Evolutionary conservation across 2,329 filamentous ascomycete species (phyloP).

Genomic region (Trichophyton equinum): DNA sequence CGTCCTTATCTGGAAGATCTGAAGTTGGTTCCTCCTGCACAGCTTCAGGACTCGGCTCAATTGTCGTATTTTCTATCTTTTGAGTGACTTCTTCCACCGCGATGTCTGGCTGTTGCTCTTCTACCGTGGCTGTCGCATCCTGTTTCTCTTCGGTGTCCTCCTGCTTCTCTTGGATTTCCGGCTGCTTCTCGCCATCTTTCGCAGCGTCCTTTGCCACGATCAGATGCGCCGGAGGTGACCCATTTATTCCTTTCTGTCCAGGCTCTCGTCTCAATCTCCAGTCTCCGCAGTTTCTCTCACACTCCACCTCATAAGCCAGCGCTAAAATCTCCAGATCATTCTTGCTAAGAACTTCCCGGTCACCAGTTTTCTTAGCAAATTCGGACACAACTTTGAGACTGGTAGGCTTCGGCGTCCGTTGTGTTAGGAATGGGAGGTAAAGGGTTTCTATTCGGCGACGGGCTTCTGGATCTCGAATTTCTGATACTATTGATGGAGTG

Average conservation of each 20-base stretch:
- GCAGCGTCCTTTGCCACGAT: constrained; percentile 14
- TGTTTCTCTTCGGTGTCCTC: constrained; percentile 19
- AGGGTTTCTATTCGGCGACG: constrained; percentile 70
- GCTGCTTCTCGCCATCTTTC: constrained; percentile 15
- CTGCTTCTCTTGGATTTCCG: constrained; percentile 14
- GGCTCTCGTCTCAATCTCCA: constrained; percentile 71
- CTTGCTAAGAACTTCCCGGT: constrained; percentile 73
- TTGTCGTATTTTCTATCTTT: constrained; percentile 17
- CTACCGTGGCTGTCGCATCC: constrained; percentile 13
- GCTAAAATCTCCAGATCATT: constrained; percentile 85
- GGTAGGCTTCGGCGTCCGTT: constrained; percentile 60
- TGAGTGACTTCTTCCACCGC: constrained; percentile 22
- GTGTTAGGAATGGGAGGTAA: constrained; percentile 68
- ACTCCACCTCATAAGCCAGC: constrained; percentile 86
- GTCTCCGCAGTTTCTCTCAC: constrained; percentile 77
- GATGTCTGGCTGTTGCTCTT: constrained; percentile 9
- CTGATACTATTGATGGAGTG: constrained; percentile 70
- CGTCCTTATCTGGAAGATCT: not conserved
- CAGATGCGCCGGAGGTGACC: constrained; percentile 42
- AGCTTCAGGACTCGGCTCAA: constrained; percentile 16
- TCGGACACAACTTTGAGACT: constrained; percentile 70
- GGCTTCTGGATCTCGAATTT: constrained; percentile 76
- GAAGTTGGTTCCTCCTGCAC: not conserved
- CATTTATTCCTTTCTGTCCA: constrained; percentile 66
- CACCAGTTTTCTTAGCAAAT: constrained; percentile 81